Conservation (phyloP, 352 stramenopile genomes). For the Globisporangium paddicum region DNA sequence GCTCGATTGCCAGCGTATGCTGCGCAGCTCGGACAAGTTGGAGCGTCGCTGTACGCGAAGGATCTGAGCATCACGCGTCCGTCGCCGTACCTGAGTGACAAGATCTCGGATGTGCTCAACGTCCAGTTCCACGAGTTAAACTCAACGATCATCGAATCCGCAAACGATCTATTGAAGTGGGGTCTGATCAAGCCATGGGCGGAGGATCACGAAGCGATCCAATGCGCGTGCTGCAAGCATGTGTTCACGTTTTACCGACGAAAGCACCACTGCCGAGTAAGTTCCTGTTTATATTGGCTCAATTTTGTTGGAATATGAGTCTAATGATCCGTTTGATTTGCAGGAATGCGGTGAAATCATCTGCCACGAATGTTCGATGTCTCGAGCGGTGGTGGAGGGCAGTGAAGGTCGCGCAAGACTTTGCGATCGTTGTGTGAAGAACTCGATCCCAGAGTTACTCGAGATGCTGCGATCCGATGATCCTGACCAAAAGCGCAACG, state of each 20-base stretch:
- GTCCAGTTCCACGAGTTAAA: constrained; percentile 61
- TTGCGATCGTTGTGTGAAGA: constrained; percentile 83
- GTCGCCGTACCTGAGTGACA: constrained; percentile 81
- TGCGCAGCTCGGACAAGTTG: constrained; percentile 82
- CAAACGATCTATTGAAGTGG: constrained; percentile 83
- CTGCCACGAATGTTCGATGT: constrained; percentile 83
- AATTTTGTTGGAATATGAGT: background rate
- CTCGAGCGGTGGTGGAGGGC: constrained; percentile 76
- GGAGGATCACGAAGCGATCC: constrained; percentile 77
- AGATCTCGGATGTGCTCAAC: constrained; percentile 76
- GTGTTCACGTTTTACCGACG: constrained; percentile 79
- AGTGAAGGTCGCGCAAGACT: constrained; percentile 71
- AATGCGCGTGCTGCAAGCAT: constrained; percentile 70
- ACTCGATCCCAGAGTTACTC: constrained; percentile 67
- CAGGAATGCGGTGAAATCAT: constrained; percentile 88
- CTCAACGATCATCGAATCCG: constrained; percentile 71
- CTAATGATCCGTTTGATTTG: background rate
- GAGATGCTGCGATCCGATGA: constrained; percentile 50
- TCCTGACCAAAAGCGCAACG: constrained; percentile 53
- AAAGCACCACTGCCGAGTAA: constrained; percentile 82
- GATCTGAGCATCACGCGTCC: constrained; percentile 47
- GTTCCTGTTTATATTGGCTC: constrained; percentile 11
- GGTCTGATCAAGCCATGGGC: constrained; percentile 85
- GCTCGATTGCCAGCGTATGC: constrained; percentile 81
- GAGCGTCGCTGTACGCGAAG: constrained; percentile 60